Evolutionary conservation across 495 filamentous ascomycete species (phyloP), one percentile per base, ranked within the genome.

Genomic region (Xylaria intraflava): DNA sequence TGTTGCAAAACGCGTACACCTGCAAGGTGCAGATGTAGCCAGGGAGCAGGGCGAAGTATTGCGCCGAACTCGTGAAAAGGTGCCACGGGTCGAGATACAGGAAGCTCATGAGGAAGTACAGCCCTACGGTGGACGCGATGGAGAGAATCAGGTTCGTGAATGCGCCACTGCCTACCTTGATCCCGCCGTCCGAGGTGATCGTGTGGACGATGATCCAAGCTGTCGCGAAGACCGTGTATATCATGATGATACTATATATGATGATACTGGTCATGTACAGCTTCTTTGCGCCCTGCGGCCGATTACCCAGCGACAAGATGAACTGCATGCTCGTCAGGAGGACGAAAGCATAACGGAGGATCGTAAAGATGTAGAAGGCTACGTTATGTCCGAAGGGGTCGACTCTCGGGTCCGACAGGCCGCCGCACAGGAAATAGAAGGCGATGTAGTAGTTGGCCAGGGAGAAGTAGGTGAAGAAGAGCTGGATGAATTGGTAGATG

Each of bases 1-100:
- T 95, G 78, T 99, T 99, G 78, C 93, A 99, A 69, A 99, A 97
- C 31, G 93, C 93, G 75, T 99, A 99, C 35, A 97, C 90, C 69
- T 97, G 94, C 24, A 99, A 74, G 0, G 89, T 96, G 77, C 93
- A 96, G 71, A 99, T 94, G 73, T 97, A 99, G 42, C 75, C 82
- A 0, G 93, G 93, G 22, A 99, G 76, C 24, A 99, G 81, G 43
- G 89, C 77, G 65, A 97, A 95, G 75, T 99, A 99, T 68, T 96
- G 91, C n/a, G 79, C 79, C 0, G 88, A 84, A 1, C 82, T 88
- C 26, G 94, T 99, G 72, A 97, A 88, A 90, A 99, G 95, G 75
- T 99, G 93, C 94, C 94, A 99, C 0, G 94, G 94, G 62, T 97
- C 94, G 23, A 96, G 83, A 71, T 97, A 99, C 24, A 99, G 69